These are phyloP conservation scores for Exophiala mesophila DNA, from an alignment of 2,329 filamentous ascomycete genomes.

Conservation along the genomic window DNA sequence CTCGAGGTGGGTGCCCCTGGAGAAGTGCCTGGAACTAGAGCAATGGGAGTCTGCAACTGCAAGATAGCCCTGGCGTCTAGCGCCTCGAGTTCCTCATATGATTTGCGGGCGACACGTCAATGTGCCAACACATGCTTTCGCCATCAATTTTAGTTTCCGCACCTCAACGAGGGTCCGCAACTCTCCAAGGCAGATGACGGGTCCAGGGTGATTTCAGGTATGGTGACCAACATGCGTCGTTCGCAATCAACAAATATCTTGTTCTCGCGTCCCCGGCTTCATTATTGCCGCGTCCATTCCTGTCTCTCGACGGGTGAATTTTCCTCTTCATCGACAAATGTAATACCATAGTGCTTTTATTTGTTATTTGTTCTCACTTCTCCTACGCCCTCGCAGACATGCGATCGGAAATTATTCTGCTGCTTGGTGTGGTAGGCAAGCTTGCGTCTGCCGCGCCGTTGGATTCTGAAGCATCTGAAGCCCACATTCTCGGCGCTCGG, in stretches of 20 bases:
- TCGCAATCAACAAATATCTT: neutral
- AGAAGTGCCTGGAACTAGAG: neutral
- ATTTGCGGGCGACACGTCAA: neutral
- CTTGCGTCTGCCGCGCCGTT: slow-evolving; percentile 22
- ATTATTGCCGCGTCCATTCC: neutral
- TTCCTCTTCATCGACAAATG: no score
- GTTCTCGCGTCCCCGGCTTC: neutral
- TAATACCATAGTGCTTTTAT: no score
- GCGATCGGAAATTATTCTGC: slow-evolving; percentile 10
- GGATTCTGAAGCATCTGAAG: slow-evolving; percentile 24
- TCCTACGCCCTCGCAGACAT: no score
- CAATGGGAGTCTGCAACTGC: neutral
- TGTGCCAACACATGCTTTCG: neutral
- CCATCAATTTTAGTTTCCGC: neutral
- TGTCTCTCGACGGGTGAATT: no score
- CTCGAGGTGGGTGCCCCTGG: neutral
- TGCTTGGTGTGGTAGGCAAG: slow-evolving; percentile 16
- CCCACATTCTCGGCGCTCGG: slow-evolving; percentile 24
- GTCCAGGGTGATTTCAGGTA: neutral
- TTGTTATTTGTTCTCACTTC: no score
- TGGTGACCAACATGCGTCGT: neutral
- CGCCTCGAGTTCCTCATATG: neutral
- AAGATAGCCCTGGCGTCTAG: neutral
- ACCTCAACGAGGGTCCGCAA: neutral
- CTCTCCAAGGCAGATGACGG: neutral